phyloP scores from a whole-genome alignment of 2,329 filamentous ascomycete genomes.

The Coniochaeta sp. region DNA sequence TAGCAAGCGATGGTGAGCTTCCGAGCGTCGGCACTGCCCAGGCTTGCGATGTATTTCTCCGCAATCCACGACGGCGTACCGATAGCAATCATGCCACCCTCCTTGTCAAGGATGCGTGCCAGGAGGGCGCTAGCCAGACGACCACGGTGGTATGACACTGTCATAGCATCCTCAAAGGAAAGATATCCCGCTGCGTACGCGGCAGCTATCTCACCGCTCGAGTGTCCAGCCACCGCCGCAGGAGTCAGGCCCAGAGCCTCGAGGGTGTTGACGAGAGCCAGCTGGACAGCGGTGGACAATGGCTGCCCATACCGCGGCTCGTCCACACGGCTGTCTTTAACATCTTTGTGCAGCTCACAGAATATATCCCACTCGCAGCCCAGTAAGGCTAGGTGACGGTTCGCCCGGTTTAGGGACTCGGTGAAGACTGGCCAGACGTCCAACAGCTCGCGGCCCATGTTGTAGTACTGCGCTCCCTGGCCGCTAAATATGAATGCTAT shows the following conservation, averaged over 20 bases:
- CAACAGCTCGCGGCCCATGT: slow-evolving; percentile 27
- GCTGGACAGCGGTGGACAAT: slow-evolving; percentile 6
- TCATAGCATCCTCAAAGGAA: slow-evolving; percentile 9
- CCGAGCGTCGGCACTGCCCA: slow-evolving; percentile 5
- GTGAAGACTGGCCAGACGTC: background rate
- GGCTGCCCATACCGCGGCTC: slow-evolving; percentile 9
- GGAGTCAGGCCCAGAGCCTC: background rate
- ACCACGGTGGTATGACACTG: slow-evolving; percentile 4
- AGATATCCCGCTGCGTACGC: slow-evolving; percentile 7
- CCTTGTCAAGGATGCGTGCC: slow-evolving; percentile 10
- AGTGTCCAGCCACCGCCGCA: slow-evolving; percentile 12
- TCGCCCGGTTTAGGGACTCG: no score
- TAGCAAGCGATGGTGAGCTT: slow-evolving; percentile 10
- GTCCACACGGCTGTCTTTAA: background rate
- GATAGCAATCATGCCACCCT: slow-evolving; percentile 3
- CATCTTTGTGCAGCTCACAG: slow-evolving; percentile 16
- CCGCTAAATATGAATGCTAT: slow-evolving; percentile 26
- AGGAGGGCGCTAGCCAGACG: slow-evolving; percentile 3
- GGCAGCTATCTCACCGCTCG: slow-evolving; percentile 10
- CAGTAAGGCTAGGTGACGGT: background rate
- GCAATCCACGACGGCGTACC: background rate
- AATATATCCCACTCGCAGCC: slow-evolving; percentile 18
- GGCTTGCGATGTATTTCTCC: background rate
- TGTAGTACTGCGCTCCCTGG: slow-evolving; percentile 25
- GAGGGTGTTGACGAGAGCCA: slow-evolving; percentile 8